phyloP scores from a whole-genome alignment of 257 asterid species.

The Lantana camara region DNA sequence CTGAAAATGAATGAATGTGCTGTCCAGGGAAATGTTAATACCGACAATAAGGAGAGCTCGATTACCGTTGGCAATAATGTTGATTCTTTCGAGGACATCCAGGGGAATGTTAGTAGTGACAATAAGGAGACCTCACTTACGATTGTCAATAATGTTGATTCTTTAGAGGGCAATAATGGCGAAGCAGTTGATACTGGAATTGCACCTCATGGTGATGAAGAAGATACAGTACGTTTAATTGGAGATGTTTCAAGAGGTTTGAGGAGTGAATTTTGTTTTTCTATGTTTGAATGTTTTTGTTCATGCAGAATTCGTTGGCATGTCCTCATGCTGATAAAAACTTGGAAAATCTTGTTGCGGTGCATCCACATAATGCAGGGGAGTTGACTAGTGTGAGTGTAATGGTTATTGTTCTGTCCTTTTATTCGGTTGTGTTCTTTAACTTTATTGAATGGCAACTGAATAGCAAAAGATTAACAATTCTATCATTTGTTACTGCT shows the following conservation, averaged over 20 bases:
- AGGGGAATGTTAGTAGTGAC: too few species aligned
- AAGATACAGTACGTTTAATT: slow-evolving; percentile 31
- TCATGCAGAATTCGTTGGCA: slow-evolving; percentile 24
- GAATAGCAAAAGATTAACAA: neutral
- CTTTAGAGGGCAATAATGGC: slow-evolving; percentile 17
- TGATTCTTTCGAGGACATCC: too few species aligned
- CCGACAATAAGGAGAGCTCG: slow-evolving; percentile 17
- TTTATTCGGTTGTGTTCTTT: neutral
- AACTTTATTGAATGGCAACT: neutral
- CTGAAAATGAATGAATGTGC: slow-evolving; percentile 3
- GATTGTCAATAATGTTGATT: too few species aligned
- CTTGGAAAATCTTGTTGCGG: slow-evolving; percentile 23
- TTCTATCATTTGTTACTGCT: too few species aligned
- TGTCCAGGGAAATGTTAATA: slow-evolving; percentile 37
- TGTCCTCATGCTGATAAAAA: slow-evolving; percentile 25
- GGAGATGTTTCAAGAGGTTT: slow-evolving; percentile 17
- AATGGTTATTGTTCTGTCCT: neutral
- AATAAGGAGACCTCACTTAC: too few species aligned
- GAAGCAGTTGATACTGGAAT: slow-evolving; percentile 28
- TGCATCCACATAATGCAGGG: neutral
- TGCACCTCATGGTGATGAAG: slow-evolving; percentile 31
- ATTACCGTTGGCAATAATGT: slow-evolving; percentile 15
- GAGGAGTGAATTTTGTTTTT: neutral
- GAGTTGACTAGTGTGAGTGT: slow-evolving; percentile 17
- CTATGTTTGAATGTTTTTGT: slow-evolving; percentile 9